Conservation (phyloP, 768 basidiomycete species). For the Leucocoprinus leucothites region DNA sequence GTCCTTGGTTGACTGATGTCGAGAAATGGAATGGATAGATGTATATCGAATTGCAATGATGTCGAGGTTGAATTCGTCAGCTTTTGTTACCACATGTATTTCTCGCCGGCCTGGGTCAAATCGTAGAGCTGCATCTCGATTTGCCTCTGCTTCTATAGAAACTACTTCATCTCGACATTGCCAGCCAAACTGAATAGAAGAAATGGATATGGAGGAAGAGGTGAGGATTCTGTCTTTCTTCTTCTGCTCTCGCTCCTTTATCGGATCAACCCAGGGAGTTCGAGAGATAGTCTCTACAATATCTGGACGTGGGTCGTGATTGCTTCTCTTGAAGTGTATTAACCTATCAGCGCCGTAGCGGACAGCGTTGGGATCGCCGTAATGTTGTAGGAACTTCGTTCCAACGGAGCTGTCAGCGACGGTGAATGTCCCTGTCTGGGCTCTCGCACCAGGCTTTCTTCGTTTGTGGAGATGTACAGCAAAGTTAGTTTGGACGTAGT, state of each 20-base stretch:
- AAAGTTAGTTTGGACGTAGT: slow-evolving; percentile 43
- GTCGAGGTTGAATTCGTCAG: slow-evolving; percentile 18
- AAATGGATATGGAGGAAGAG: slow-evolving; percentile 26
- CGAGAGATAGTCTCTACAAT: slow-evolving; percentile 35
- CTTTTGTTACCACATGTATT: slow-evolving; percentile 34
- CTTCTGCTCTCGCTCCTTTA: slow-evolving; percentile 30
- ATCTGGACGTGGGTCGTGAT: slow-evolving; percentile 23
- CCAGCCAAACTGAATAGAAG: slow-evolving; percentile 57
- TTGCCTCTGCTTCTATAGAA: slow-evolving; percentile 42
- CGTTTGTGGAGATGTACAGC: slow-evolving; percentile 46
- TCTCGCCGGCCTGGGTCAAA: slow-evolving; percentile 46
- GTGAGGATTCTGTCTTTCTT: slow-evolving; percentile 26
- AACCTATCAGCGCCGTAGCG: slow-evolving; percentile 24
- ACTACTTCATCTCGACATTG: slow-evolving; percentile 53
- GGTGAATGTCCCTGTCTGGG: slow-evolving; percentile 32
- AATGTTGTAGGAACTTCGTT: slow-evolving; percentile 38
- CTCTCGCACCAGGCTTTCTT: slow-evolving; percentile 20
- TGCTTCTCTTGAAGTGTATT: slow-evolving; percentile 31
- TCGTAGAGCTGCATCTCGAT: slow-evolving; percentile 23
- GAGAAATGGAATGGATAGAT: slow-evolving; percentile 38
- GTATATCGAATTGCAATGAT: slow-evolving; percentile 42
- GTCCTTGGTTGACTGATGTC: slow-evolving; percentile 26
- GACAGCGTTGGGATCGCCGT: slow-evolving; percentile 25
- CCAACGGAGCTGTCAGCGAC: slow-evolving; percentile 2
- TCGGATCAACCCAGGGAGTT: slow-evolving; percentile 41